A percentile compares a stretch with the other conserved stretches of the same genome.
Evolutionary conservation across 1,139 yeast species (phyloP).

Genomic region (Geotrichum reessii): DNA sequence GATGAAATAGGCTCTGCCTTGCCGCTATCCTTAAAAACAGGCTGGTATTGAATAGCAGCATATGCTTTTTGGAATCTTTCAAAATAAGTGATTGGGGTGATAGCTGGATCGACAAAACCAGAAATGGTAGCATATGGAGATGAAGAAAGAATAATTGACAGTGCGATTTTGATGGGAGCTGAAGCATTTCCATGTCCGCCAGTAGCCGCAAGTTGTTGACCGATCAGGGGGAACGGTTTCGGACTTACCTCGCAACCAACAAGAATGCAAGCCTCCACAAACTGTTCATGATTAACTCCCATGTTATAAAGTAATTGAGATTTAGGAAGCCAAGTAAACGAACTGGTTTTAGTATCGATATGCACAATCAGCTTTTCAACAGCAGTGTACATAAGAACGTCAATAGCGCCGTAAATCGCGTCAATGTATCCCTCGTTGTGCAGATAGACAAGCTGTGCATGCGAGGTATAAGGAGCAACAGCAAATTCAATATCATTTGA

Average conservation of each 20-base stretch:
- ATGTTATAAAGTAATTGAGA: slow-evolving; percentile 56
- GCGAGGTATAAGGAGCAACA: slow-evolving; percentile 78
- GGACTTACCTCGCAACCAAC: slow-evolving; percentile 80
- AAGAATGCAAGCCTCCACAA: slow-evolving; percentile 60
- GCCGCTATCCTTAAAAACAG: slow-evolving; percentile 67
- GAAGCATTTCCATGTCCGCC: slow-evolving; percentile 33
- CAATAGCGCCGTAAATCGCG: slow-evolving; percentile 80
- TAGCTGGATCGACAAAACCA: slow-evolving; percentile 30
- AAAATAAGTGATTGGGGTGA: slow-evolving; percentile 28
- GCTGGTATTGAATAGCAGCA: slow-evolving; percentile 53
- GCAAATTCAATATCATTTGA: slow-evolving; percentile 57
- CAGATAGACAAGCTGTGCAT: slow-evolving; percentile 72
- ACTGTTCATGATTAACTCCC: slow-evolving; percentile 53
- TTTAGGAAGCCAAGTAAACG: slow-evolving; percentile 61
- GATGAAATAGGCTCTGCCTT: slow-evolving; percentile 52
- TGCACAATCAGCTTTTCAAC: slow-evolving; percentile 69
- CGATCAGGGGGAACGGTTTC: slow-evolving; percentile 49
- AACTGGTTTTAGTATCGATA: slow-evolving; percentile 57
- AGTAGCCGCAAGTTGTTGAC: slow-evolving; percentile 36
- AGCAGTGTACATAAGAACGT: slow-evolving; percentile 54
- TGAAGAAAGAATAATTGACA: slow-evolving; percentile 10
- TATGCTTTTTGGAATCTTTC: slow-evolving; percentile 48
- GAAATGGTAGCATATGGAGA: slow-evolving; percentile 40
- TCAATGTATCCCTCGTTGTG: slow-evolving; percentile 52
- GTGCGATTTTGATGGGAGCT: slow-evolving; percentile 15